Evolutionary conservation across 2,329 filamentous ascomycete species (phyloP).

Genomic region (Hypoxylon sp.): DNA sequence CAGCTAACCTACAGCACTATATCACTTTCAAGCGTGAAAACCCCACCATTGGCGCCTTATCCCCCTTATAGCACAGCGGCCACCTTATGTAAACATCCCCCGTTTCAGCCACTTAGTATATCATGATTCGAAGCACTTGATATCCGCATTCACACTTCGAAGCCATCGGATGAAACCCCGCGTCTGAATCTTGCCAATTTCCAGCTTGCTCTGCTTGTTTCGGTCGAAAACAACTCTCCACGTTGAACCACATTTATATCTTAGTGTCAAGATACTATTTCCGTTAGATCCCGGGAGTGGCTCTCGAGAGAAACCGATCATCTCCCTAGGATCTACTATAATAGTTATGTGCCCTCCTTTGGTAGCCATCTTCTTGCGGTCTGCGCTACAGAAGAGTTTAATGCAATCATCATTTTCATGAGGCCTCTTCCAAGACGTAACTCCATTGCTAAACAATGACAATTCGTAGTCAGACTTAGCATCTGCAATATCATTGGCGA

Average conservation of each 20-base stretch:
- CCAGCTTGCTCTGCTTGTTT: conserved; percentile 33
- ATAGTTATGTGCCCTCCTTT: conserved; percentile 24
- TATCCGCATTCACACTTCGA: conserved; percentile 29
- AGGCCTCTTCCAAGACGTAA: conserved; percentile 37
- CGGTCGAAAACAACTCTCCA: conserved; percentile 43
- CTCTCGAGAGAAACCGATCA: conserved; percentile 35
- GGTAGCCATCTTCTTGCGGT: conserved; percentile 28
- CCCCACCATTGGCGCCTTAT: not conserved
- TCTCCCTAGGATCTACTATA: conserved; percentile 37
- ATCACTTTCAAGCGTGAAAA: not conserved
- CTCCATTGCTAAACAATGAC: conserved; percentile 36
- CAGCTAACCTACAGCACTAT: not conserved
- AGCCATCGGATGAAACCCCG: conserved; percentile 45
- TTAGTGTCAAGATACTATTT: conserved; percentile 32
- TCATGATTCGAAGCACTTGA: conserved; percentile 32
- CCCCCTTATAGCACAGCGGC: not conserved
- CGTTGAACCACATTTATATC: conserved; percentile 21
- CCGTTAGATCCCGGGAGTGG: conserved; percentile 30
- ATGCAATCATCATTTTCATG: conserved; percentile 27
- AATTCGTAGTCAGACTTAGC: conserved; percentile 39
- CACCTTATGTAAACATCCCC: conserved; percentile 3
- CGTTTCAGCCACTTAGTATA: too few species aligned
- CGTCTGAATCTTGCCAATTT: conserved; percentile 42
- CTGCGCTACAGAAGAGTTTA: conserved; percentile 38
- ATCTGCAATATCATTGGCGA: not conserved